phyloP scores from a whole-genome alignment of 2,329 filamentous ascomycete genomes.

The Penicillium sp. region DNA sequence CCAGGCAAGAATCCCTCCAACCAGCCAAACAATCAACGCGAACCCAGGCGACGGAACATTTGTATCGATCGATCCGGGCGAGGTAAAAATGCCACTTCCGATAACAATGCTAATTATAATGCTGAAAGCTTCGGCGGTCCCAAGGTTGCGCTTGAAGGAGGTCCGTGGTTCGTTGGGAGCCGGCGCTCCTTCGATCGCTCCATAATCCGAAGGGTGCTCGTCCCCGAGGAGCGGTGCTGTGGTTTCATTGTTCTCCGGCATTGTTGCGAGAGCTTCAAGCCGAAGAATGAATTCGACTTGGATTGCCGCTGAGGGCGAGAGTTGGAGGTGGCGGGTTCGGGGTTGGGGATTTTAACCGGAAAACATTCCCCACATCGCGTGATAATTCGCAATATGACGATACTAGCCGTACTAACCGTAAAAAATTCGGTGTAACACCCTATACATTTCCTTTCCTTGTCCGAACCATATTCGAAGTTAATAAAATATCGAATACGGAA shows the following conservation, averaged over 20 bases:
- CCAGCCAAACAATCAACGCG: slow-evolving; percentile 23
- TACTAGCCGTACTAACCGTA: neutral
- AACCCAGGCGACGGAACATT: slow-evolving; percentile 25
- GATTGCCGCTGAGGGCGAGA: neutral
- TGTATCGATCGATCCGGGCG: slow-evolving; percentile 23
- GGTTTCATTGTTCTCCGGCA: neutral
- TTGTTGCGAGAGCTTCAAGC: neutral
- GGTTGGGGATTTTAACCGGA: neutral
- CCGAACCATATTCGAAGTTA: too few species aligned
- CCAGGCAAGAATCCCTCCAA: slow-evolving; percentile 25
- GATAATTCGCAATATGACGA: neutral
- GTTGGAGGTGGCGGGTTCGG: neutral
- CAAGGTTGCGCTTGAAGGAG: slow-evolving; percentile 23
- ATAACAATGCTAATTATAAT: slow-evolving; percentile 28
- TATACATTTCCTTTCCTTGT: neutral
- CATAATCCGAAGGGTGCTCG: neutral
- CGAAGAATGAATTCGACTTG: neutral
- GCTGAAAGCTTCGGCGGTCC: slow-evolving; percentile 24
- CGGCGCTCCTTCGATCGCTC: neutral
- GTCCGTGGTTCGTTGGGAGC: slow-evolving; percentile 4
- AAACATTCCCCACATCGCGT: slow-evolving; percentile 10
- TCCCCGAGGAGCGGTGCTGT: slow-evolving; percentile 6
- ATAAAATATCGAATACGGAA: too few species aligned
- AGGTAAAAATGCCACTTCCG: slow-evolving; percentile 26
- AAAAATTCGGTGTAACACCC: neutral